phyloP scores from a whole-genome alignment of 345 rosid genomes.

The Nephelium lappaceum region DNA sequence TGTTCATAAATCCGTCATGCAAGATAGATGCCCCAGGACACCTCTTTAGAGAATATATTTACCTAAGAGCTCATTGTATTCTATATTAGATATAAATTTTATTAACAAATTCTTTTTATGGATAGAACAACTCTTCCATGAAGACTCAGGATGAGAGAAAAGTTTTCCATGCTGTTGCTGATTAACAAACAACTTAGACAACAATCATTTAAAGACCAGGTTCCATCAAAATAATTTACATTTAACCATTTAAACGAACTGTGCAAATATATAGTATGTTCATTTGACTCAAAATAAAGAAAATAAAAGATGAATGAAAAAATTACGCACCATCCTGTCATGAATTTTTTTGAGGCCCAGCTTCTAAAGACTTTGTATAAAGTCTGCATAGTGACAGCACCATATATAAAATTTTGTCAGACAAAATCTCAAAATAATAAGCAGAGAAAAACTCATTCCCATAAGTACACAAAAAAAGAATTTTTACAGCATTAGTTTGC shows the following conservation, averaged over 20 bases:
- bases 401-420: constrained; percentile 14
- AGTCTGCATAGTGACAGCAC: constrained; percentile 49
- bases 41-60: background rate
- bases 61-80: background rate
- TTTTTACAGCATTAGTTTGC: background rate
- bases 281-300: background rate
- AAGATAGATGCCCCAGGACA: background rate
- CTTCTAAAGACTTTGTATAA: constrained; percentile 87
- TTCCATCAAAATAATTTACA: background rate
- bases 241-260: background rate
- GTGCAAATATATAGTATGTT: background rate
- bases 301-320: constrained; percentile 16
- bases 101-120: background rate
- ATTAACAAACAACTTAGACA: background rate
- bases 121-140: background rate
- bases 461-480: background rate
- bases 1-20: background rate
- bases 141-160: background rate
- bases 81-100: background rate
- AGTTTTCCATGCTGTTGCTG: background rate
- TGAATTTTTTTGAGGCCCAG: constrained; percentile 99
- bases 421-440: background rate
- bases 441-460: background rate
- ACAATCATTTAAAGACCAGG: background rate
- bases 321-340: constrained; percentile 86